Evolutionary conservation across 139 green algal genomes (phyloP).

Genomic region (Chlamydomonas incerta): DNA sequence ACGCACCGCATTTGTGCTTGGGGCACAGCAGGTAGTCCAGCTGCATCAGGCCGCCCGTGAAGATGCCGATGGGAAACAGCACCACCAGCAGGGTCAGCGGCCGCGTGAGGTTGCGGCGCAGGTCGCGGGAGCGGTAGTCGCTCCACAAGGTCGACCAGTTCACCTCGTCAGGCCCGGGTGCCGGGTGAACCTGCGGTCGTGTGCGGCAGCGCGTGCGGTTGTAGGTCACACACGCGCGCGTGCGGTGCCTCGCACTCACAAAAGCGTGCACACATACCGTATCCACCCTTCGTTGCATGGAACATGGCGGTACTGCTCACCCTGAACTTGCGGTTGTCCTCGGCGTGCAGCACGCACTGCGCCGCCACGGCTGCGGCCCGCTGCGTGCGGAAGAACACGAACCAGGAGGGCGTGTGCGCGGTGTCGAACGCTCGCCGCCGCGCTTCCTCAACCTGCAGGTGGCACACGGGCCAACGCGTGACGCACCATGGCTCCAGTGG

Average conservation of each 20-base stretch:
- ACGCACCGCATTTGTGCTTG: conserved; percentile 1
- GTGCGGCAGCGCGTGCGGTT: too few relatives aligned
- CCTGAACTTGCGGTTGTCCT: conserved; percentile 62
- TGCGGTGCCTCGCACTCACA: too few relatives aligned
- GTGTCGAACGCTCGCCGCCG: conserved; percentile 35
- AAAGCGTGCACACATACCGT: too few relatives aligned
- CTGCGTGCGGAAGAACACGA: conserved; percentile 71
- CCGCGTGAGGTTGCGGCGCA: conserved; percentile 56
- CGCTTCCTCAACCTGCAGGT: conserved; percentile 15
- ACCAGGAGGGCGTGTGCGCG: conserved; percentile 58
- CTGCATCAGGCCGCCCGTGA: conserved; percentile 59
- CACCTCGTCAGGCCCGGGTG: conserved; percentile 78
- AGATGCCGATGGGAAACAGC: conserved; percentile 60
- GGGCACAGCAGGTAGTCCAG: conserved; percentile 69
- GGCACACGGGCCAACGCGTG: too few relatives aligned
- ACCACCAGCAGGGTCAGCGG: conserved; percentile 64
- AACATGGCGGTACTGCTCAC: too few relatives aligned
- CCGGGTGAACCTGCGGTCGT: conserved; percentile 60
- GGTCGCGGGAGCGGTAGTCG: conserved; percentile 58
- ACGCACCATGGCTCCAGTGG: too few relatives aligned
- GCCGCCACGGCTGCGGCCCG: conserved; percentile 47
- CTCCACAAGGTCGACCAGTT: conserved; percentile 67
- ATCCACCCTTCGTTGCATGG: neutral
- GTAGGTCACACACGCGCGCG: too few relatives aligned
- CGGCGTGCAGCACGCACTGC: conserved; percentile 59